These are phyloP conservation scores for Rhodotorula sp. DNA, from an alignment of 1,284 basidiomycete genomes.

Conservation along the genomic window DNA sequence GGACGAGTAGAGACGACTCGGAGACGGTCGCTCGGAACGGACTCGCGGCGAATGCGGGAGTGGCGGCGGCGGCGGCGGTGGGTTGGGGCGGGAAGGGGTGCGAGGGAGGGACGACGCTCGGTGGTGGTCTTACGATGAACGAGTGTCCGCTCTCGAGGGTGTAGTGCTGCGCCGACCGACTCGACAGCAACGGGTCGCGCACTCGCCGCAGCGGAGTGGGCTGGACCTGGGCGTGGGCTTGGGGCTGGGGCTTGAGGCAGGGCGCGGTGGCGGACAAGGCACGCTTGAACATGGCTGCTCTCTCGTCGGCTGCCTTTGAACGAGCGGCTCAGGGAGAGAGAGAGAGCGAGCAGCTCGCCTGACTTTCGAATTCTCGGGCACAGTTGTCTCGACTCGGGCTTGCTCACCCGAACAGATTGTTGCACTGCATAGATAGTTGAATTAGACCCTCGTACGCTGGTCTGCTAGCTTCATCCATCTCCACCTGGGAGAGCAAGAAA, in stretches of 20 bases:
- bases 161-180: conserved; percentile 26
- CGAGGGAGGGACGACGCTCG: conserved; percentile 24
- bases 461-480: no score
- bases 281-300: conserved; percentile 8
- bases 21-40: conserved; percentile 5
- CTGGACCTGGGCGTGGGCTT: not conserved
- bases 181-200: conserved; percentile 31
- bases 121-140: conserved; percentile 35
- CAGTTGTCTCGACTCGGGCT: not conserved
- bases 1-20: not conserved
- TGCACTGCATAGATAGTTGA: no score
- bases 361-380: no score
- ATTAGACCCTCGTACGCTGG: no score
- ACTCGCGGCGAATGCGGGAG: not conserved
- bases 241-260: not conserved
- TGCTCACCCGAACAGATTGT: no score
- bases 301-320: no score
- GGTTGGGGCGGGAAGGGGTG: conserved; percentile 9
- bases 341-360: not conserved
- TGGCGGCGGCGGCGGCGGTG: not conserved
- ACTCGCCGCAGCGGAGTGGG: conserved; percentile 15
- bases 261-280: conserved; percentile 2
- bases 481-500: no score
- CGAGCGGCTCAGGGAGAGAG: not conserved
- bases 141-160: conserved; percentile 14